Evolutionary conservation across 139 green algal species (phyloP).

Genomic region (Tetraselmis striata): DNA sequence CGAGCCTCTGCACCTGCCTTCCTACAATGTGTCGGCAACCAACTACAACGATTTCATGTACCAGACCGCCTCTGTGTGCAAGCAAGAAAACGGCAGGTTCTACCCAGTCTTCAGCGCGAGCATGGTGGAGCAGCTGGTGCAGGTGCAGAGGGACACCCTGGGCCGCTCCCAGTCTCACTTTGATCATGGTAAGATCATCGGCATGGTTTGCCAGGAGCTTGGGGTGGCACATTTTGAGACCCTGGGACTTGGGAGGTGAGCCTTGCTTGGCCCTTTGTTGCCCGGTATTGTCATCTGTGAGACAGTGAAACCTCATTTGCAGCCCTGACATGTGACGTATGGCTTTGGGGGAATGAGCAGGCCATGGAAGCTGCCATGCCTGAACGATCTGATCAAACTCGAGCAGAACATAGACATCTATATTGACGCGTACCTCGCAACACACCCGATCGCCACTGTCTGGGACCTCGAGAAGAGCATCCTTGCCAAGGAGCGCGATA

Average conservation of each 20-base stretch:
- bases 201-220: background rate
- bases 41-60: background rate
- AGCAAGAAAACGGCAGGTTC: background rate
- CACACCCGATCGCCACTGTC: background rate
- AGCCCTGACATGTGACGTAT: background rate
- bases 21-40: background rate
- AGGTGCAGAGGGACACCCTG: background rate
- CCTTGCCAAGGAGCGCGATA: background rate
- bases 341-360: background rate
- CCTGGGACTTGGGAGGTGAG: background rate
- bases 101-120: background rate
- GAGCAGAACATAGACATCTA: background rate
- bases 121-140: background rate
- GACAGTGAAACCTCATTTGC: background rate
- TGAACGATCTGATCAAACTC: background rate
- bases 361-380: background rate
- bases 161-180: background rate
- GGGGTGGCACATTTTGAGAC: background rate
- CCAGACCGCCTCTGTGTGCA: background rate
- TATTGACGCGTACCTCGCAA: background rate
- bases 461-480: background rate
- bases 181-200: background rate
- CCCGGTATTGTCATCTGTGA: background rate
- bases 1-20: background rate
- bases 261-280: background rate